Conservation (phyloP, 495 filamentous ascomycete species). For the Xylaria sp. region DNA sequence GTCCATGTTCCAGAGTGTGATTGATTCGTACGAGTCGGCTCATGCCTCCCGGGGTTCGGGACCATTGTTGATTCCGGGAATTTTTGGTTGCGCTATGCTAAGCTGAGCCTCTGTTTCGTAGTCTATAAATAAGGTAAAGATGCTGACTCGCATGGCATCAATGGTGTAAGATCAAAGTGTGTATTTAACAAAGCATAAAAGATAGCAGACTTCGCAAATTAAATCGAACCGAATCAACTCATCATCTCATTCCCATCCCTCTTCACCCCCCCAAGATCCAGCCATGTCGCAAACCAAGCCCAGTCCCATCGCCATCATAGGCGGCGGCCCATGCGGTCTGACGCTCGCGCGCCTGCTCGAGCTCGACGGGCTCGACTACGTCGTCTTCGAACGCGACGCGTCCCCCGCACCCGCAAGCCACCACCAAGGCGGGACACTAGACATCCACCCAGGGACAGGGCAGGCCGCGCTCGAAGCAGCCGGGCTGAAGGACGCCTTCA, state of each 20-base stretch:
- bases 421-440: slow-evolving; percentile 57
- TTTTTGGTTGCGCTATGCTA: background rate
- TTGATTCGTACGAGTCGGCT: background rate
- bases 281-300: slow-evolving; percentile 14
- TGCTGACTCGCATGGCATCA: background rate
- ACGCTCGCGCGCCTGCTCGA: slow-evolving; percentile 59
- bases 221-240: no score
- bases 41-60: background rate
- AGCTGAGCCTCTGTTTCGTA: no score
- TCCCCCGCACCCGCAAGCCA: slow-evolving; percentile 29
- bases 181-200: background rate
- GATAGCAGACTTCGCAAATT: no score
- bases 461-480: slow-evolving; percentile 50
- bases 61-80: background rate
- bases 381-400: slow-evolving; percentile 54
- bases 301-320: slow-evolving; percentile 56
- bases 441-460: slow-evolving; percentile 55
- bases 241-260: no score
- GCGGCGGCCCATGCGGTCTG: slow-evolving; percentile 62
- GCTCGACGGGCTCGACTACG: slow-evolving; percentile 44
- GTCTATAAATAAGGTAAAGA: background rate
- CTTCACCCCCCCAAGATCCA: background rate
- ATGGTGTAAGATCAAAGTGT: background rate
- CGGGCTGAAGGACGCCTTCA: slow-evolving; percentile 55
- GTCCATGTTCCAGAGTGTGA: background rate